Percentiles rank a stretch among this genome's conserved stretches.
Evolutionary conservation across 2,329 filamentous ascomycete genomes (phyloP).

Genomic region (Cordyceps cicadae): DNA sequence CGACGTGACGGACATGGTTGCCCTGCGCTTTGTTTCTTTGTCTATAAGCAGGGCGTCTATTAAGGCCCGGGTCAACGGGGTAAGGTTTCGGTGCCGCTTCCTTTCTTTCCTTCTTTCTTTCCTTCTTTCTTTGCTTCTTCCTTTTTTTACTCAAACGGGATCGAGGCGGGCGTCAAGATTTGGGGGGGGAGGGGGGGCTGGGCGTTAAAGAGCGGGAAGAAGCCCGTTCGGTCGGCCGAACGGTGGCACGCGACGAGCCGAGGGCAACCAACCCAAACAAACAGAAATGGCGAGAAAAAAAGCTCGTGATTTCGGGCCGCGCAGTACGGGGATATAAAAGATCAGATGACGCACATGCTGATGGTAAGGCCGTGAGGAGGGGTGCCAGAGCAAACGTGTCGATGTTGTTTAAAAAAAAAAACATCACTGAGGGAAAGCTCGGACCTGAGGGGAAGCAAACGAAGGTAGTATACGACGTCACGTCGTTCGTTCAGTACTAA

Average conservation of each 20-base stretch:
- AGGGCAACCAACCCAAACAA: background rate
- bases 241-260: background rate
- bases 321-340: background rate
- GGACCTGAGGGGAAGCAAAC: background rate
- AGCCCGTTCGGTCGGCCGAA: background rate
- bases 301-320: background rate
- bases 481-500: background rate
- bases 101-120: too few relatives aligned
- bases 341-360: conserved; percentile 2
- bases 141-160: too few relatives aligned
- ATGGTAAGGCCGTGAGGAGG: background rate
- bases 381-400: background rate
- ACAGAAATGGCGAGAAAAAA: background rate
- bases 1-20: conserved; percentile 4
- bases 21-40: conserved; percentile 4
- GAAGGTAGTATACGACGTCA: background rate
- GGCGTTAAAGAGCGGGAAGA: too few relatives aligned
- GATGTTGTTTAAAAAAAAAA: background rate
- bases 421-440: background rate
- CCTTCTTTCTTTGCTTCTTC: too few relatives aligned
- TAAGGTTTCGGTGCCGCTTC: background rate
- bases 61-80: background rate
- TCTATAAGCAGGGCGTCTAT: background rate
- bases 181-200: too few relatives aligned
- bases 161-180: too few relatives aligned